Evolutionary conservation across 2,329 filamentous ascomycete genomes (phyloP).

Genomic region (Ceratocystis diversiconidia): DNA sequence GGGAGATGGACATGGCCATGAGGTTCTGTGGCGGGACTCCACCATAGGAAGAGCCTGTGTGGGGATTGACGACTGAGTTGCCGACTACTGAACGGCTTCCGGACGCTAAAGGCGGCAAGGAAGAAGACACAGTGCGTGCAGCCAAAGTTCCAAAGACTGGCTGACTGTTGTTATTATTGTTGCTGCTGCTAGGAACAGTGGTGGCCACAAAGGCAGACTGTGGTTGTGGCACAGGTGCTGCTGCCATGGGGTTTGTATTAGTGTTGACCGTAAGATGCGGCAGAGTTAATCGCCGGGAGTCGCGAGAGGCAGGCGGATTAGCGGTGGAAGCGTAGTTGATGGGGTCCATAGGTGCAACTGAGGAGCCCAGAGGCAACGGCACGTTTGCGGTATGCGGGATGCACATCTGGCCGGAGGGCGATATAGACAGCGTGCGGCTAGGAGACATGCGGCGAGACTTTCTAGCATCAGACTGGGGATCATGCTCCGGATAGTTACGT

Average conservation of each 20-base stretch:
- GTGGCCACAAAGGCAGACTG: background rate
- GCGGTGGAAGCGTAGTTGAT: background rate
- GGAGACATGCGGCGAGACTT: conserved; percentile 9
- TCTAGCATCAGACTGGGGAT: conserved; percentile 10
- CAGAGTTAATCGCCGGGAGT: conserved; percentile 8
- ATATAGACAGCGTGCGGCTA: background rate
- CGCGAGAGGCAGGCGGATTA: background rate
- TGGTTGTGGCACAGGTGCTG: background rate
- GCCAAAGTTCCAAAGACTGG: background rate
- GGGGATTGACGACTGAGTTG: background rate
- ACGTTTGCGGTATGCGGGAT: background rate
- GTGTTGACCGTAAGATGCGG: conserved; percentile 15
- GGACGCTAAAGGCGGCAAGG: background rate
- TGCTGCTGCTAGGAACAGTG: background rate
- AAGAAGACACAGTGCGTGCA: background rate
- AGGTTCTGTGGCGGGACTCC: background rate
- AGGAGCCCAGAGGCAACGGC: background rate
- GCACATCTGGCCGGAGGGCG: background rate
- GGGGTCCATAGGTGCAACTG: background rate
- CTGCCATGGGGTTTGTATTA: background rate
- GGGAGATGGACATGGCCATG: background rate
- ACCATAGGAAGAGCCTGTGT: background rate
- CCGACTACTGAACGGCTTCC: background rate
- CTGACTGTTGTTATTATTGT: background rate
- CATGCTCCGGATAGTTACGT: conserved; percentile 19